phyloP scores from a whole-genome alignment of 2,329 filamentous ascomycete species.

The Aureobasidium sp. region DNA sequence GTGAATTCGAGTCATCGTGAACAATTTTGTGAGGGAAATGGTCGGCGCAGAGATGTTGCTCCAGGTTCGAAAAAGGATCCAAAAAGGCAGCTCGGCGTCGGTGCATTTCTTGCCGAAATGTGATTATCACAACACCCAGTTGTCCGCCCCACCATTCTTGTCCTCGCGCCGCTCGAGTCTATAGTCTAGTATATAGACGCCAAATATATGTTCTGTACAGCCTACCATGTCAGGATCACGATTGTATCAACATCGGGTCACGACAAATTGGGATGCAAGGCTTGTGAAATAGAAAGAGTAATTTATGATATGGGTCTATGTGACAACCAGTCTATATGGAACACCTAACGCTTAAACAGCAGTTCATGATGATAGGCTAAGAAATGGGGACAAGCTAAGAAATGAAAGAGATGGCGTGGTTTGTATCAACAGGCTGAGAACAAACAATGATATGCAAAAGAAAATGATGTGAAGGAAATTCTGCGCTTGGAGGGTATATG shows the following conservation, averaged over 20 bases:
- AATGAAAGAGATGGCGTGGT: neutral
- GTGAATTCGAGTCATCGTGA: neutral
- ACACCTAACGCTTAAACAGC: neutral
- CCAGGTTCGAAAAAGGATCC: neutral
- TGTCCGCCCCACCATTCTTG: too few relatives aligned
- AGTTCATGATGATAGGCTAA: neutral
- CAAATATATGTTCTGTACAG: too few relatives aligned
- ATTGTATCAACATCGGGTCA: neutral
- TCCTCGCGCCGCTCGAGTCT: too few relatives aligned
- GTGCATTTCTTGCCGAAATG: neutral
- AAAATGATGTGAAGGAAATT: neutral
- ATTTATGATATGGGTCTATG: neutral
- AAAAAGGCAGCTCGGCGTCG: neutral
- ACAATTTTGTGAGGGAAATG: neutral
- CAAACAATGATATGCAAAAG: neutral
- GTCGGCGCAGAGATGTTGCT: neutral
- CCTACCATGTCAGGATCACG: too few relatives aligned
- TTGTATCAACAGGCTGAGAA: neutral
- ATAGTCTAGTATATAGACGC: too few relatives aligned
- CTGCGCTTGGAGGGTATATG: constrained; percentile 1
- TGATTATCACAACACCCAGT: too few relatives aligned
- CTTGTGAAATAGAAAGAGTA: neutral
- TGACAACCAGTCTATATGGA: neutral
- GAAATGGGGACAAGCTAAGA: neutral
- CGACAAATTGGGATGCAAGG: neutral